A percentile compares a stretch with the other conserved stretches of the same genome.
Evolutionary conservation across 1,139 yeast species (phyloP).

Genomic region (Protomyces gravidus): DNA sequence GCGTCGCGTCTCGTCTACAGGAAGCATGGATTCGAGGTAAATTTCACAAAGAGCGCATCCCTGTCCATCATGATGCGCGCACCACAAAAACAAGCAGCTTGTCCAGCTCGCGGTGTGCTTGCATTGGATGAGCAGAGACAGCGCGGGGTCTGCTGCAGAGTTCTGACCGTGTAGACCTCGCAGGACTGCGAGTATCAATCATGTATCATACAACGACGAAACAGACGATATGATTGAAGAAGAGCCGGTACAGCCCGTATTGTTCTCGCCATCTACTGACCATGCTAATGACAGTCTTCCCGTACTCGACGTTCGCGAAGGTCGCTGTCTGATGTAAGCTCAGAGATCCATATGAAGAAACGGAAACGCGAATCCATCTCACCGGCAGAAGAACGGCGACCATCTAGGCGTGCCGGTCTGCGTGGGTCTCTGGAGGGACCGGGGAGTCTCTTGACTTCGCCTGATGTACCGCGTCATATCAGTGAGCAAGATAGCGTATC

Average conservation of each 20-base stretch:
- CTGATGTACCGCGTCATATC: no score
- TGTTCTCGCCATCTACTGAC: background rate
- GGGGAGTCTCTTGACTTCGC: background rate
- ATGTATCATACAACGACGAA: background rate
- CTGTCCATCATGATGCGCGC: no score
- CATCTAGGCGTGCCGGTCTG: slow-evolving; percentile 8
- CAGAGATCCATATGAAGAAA: slow-evolving; percentile 1
- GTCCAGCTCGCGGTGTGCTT: no score
- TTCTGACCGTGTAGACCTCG: background rate
- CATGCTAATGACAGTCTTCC: background rate
- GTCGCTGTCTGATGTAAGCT: background rate
- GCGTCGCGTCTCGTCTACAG: no score
- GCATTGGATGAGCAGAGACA: no score
- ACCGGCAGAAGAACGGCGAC: slow-evolving; percentile 3
- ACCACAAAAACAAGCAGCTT: no score
- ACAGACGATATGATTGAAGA: background rate
- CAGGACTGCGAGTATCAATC: background rate
- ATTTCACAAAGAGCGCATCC: no score
- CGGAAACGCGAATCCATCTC: slow-evolving; percentile 24
- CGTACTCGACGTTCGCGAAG: background rate
- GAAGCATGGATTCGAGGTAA: no score
- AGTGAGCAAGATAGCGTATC: background rate
- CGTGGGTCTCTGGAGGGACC: slow-evolving; percentile 1
- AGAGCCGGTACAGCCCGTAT: background rate
- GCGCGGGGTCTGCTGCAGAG: no score